These are phyloP conservation scores for Corynascus novoguineensis DNA, from an alignment of 495 filamentous ascomycete species.

Conservation along the genomic window DNA sequence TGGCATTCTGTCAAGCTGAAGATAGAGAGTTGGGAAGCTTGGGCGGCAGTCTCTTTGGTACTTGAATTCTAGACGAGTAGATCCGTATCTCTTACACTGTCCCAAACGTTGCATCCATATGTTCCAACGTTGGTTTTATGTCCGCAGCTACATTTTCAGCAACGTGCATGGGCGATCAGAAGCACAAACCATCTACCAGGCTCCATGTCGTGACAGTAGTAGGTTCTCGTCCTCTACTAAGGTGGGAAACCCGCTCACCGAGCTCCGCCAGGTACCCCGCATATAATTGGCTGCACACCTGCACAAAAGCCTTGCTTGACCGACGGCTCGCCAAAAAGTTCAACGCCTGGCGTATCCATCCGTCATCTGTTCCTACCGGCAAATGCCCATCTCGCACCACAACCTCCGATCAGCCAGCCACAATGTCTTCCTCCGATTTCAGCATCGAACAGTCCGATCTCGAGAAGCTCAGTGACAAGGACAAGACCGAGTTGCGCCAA, in stretches of 20 bases:
- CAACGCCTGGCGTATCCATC: not conserved
- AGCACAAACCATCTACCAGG: too few relatives aligned
- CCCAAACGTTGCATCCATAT: too few relatives aligned
- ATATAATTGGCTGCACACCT: constrained; percentile 22
- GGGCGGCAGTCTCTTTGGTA: not conserved
- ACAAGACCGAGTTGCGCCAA: constrained; percentile 81
- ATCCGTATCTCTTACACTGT: too few relatives aligned
- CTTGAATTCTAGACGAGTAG: not conserved
- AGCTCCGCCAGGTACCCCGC: not conserved
- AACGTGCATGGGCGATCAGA: too few relatives aligned
- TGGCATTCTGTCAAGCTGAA: not conserved
- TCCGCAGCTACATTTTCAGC: too few relatives aligned
- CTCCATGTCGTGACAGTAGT: too few relatives aligned
- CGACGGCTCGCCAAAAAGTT: constrained; percentile 11
- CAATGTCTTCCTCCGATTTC: constrained; percentile 31
- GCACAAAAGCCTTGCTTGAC: not conserved
- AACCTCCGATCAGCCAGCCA: constrained; percentile 5
- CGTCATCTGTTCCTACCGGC: not conserved
- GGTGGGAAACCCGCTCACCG: not conserved
- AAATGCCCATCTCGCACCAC: not conserved
- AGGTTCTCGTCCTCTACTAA: too few relatives aligned
- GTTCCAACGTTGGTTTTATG: too few relatives aligned
- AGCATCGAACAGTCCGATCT: constrained; percentile 48
- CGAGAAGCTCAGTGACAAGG: constrained; percentile 67
- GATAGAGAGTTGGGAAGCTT: not conserved